Base-by-base conservation (phyloP, 305 asterid genomes). In the Ilex paraguariensis region DNA sequence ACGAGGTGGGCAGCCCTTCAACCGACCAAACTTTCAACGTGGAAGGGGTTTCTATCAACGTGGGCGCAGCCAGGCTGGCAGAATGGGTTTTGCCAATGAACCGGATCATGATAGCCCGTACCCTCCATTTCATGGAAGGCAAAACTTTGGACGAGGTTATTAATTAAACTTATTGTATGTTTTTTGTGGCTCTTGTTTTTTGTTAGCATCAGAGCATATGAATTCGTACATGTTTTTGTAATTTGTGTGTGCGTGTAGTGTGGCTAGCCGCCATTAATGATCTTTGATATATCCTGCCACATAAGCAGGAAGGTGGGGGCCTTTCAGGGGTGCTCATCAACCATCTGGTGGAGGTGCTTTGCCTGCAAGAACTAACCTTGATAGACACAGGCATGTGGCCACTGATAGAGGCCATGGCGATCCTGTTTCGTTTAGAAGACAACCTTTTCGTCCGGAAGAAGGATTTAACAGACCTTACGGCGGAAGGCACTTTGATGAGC, bases 401-500 rank as follows among this genome's bases (percentile, higher is more conserved):
- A 46, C 61, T 44, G 72, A 65, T 62, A 70, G 81, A 70, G 68
- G 73, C 44, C 77, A 57, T 53, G 60, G 55, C 39, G 66, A 65
- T 59, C 72, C 72, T 66, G 79, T 71, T 60, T 56, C 75, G 10
- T 73, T 73, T 54, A 70, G 73, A 53, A 74, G 83, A 61, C 67
- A 72, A 64, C 77, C 79, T 21, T 75, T 76, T 65, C 62, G 70
- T 58, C 64, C 62, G 62, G 77, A 74, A 49, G 87, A 70, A 72
- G 76, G 72, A 58, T 73, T 65, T 57, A 67, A 60, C 65, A 73
- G 77, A 31, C 56, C 81, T 66, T 72, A 63, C 67, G 49, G 65
- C 56, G 83, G 72, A 62, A 79, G 87, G 74, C 79, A 70, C 60
- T 70, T 73, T 54, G 84, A 70, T 64, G 83, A 74, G 58, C 74